Evolutionary conservation across 1,284 basidiomycete species (phyloP).

Genomic region (Leccinum angustisporum): DNA sequence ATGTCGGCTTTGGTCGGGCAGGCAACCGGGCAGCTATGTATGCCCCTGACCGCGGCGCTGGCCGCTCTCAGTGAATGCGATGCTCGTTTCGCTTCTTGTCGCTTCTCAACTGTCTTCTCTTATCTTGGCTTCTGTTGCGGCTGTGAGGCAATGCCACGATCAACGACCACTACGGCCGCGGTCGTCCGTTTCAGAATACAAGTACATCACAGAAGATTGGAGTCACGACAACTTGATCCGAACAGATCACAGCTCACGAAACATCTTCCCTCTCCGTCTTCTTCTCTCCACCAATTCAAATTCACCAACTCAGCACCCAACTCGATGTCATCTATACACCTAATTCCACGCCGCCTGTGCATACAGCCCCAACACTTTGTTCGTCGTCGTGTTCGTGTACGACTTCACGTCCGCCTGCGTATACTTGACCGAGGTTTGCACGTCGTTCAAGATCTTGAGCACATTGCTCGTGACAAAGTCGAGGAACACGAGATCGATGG

Average conservation of each 20-base stretch:
- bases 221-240: neutral
- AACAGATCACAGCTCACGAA: neutral
- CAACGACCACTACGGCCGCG: neutral
- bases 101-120: neutral
- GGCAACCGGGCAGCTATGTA: neutral
- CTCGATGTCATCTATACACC: neutral
- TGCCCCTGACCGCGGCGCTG: neutral
- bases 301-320: neutral
- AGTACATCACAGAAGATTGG: neutral
- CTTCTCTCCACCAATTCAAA: neutral
- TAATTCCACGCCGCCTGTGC: conserved; percentile 63
- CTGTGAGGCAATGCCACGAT: neutral
- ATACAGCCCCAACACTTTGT: conserved; percentile 57
- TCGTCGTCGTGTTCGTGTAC: conserved; percentile 53
- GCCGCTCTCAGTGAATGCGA: neutral
- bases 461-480: conserved; percentile 60
- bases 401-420: conserved; percentile 47
- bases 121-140: neutral
- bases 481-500: conserved; percentile 69
- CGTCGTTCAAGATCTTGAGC: conserved; percentile 51
- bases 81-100: neutral
- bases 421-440: conserved; percentile 52
- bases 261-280: neutral
- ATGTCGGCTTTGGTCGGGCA: neutral
- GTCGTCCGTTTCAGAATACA: neutral